Percentiles rank a stretch among this genome's conserved stretches.
Conservation (phyloP, 768 basidiomycete species). For the Cyathus striatus region DNA sequence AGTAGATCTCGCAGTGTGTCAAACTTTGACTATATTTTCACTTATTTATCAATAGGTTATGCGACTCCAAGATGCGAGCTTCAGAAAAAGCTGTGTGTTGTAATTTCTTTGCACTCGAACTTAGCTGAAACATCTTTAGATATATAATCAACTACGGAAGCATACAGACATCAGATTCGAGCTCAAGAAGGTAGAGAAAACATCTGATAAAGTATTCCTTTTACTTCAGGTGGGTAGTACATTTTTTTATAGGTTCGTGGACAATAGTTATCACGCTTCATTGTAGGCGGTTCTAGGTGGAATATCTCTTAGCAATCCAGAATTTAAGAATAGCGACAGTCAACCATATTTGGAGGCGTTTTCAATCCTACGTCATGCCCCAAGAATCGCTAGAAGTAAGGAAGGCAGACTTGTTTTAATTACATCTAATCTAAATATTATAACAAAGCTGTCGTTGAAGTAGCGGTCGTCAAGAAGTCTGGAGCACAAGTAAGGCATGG, state of each 20-base stretch:
- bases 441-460: slow-evolving; percentile 68
- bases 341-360: slow-evolving; percentile 69
- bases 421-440: slow-evolving; percentile 4
- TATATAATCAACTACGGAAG: slow-evolving; percentile 63
- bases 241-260: not conserved
- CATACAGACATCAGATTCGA: slow-evolving; percentile 80
- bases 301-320: slow-evolving; percentile 60
- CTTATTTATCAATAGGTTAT: slow-evolving; percentile 39
- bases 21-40: not conserved
- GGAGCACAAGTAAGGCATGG: slow-evolving; percentile 70
- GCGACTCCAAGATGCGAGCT: slow-evolving; percentile 60
- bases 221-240: slow-evolving; percentile 60
- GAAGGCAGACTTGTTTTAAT: not conserved
- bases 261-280: slow-evolving; percentile 6
- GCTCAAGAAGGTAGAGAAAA: slow-evolving; percentile 62
- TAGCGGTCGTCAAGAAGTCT: slow-evolving; percentile 58
- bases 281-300: slow-evolving; percentile 66
- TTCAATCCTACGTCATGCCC: slow-evolving; percentile 68
- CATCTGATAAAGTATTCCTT: slow-evolving; percentile 75
- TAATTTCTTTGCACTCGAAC: not conserved
- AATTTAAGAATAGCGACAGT: slow-evolving; percentile 68
- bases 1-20: slow-evolving; percentile 51
- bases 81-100: slow-evolving; percentile 67
- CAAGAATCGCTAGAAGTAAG: slow-evolving; percentile 72
- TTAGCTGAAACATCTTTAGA: not conserved